Evolutionary conservation across 2,329 filamentous ascomycete genomes (phyloP).

Genomic region (Calonectria honghensis): DNA sequence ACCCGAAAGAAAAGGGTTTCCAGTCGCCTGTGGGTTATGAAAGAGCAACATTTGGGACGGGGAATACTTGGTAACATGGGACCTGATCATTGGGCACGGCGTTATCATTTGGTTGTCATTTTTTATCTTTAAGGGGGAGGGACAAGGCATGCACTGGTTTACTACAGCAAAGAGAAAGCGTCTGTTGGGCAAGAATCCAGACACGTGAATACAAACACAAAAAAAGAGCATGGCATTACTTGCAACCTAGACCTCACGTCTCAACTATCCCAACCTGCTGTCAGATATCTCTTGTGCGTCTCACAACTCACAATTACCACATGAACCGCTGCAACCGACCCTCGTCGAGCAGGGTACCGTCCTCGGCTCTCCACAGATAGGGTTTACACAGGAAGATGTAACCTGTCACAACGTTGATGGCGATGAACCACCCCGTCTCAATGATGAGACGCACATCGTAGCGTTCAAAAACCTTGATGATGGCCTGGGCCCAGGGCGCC

Average conservation of each 20-base stretch:
- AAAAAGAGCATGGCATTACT: constrained; percentile 40
- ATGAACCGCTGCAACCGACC: constrained; percentile 85
- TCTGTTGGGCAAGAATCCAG: constrained; percentile 36
- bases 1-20: constrained; percentile 28
- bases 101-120: constrained; percentile 28
- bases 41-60: constrained; percentile 28
- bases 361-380: constrained; percentile 78
- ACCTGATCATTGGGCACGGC: constrained; percentile 35
- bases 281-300: neutral
- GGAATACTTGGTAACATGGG: constrained; percentile 10
- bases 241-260: neutral
- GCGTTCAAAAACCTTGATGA: constrained; percentile 38
- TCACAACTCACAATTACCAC: constrained; percentile 72
- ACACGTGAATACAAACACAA: constrained; percentile 34
- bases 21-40: constrained; percentile 8
- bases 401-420: constrained; percentile 79
- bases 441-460: constrained; percentile 70
- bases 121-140: neutral
- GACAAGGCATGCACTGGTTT: constrained; percentile 24
- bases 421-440: constrained; percentile 82
- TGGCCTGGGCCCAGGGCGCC: constrained; percentile 21
- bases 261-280: neutral
- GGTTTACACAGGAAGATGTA: constrained; percentile 82
- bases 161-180: constrained; percentile 19
- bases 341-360: constrained; percentile 71